Base-by-base conservation (phyloP, 192 early-diverging fungal genomes). In the Coemansia sp. region DNA sequence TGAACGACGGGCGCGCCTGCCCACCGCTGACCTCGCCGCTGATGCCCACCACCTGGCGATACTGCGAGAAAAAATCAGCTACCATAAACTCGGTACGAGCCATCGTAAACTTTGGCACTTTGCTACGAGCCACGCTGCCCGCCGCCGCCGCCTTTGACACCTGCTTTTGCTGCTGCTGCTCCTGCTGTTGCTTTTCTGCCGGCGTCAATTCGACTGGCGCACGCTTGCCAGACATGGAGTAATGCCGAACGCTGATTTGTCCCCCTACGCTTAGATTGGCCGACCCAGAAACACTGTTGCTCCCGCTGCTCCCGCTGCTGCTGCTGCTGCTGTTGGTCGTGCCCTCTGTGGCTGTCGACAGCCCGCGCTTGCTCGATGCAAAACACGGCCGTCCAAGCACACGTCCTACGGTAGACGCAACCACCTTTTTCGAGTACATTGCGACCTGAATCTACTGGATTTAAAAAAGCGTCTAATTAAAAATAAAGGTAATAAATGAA, bases 51-150 rank as follows among this genome's bases (percentile, higher is more conserved):
- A 79, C 19, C 65, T 79, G 76, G 28, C 71, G 63, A 57, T 73
- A 48, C 65, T 61, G 71, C n/a, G 76, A 55, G 49, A 79, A 79
- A 9, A 79, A 46, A 24, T 61, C 64, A 0, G 76, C 76, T 22
- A 55, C 60, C 49, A 73, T 49, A 46, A 79, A 79, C 32, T 79
- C 76, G 5, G 76, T 45, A 16, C 68, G 71, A 23, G 71, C 52
- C 58, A 79, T 69, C 0, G 76, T 73, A 29, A 79, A 79, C 50
- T 79, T 79, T 0, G 76, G 76, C 27, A 79, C 76, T n/a, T 60
- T 62, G 69, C 34, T 62, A 36, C 25, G 35, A 19, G 30, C 6
- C 42, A 18, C 18, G 50, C 25, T 2, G 18, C 24, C 25, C 23
- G 35, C 1, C 11, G 14, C 18, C 18, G 6, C 25, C 23, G 35